Evolutionary conservation across 2,329 filamentous ascomycete genomes (phyloP), one percentile per base, ranked within the genome.

Genomic region (Pestalotiopsis sp.): DNA sequence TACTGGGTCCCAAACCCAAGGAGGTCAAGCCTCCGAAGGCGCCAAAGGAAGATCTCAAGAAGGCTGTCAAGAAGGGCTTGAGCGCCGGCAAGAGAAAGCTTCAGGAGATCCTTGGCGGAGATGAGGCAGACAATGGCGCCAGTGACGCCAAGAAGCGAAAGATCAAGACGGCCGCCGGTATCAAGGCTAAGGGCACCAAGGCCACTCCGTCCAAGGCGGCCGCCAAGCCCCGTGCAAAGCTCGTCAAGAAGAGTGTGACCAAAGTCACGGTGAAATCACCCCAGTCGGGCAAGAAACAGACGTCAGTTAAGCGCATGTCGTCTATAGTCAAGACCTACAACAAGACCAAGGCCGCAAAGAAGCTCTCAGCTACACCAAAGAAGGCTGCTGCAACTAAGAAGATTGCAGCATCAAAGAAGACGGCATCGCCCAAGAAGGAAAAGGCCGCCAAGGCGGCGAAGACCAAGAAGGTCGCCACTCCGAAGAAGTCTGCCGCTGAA

Each of bases 1-100:
- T 91, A 23, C 81, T 91, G 45, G 89, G 89, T 0, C 89, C 89
- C 7, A 89, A 88, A 75, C 85, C 87, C 27, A 87, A 88, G 73
- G 87, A 88, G 71, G 81, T 84, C 67, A 89, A 87, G 77, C 76
- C 73, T 39, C 78, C 80, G 38, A 83, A 84, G 73, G 77, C 80
- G 0, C 77, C 82, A 52, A 87, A 87, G 75, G 80, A 83, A 38
- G 81, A 73, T n/a, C 60, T 79, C 31, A 78, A 77, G 23, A 78
- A 79, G 41, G 71, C 71, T 31, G 72, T 72, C 45, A 77, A 82
- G 69, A 78, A 77, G 52, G 75, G 72, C n/a, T 72, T 73, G 66
- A 87, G 84, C 74, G 81, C 82, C 4, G 82, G 84, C 62, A 90
- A 90, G 80, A 81, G 87, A 69, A 90, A 90, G 80, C 76, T 88